Evolutionary conservation across 2,329 filamentous ascomycete species (phyloP), one percentile per base, ranked within the genome.

Genomic region (Chaetomium olivaceum): DNA sequence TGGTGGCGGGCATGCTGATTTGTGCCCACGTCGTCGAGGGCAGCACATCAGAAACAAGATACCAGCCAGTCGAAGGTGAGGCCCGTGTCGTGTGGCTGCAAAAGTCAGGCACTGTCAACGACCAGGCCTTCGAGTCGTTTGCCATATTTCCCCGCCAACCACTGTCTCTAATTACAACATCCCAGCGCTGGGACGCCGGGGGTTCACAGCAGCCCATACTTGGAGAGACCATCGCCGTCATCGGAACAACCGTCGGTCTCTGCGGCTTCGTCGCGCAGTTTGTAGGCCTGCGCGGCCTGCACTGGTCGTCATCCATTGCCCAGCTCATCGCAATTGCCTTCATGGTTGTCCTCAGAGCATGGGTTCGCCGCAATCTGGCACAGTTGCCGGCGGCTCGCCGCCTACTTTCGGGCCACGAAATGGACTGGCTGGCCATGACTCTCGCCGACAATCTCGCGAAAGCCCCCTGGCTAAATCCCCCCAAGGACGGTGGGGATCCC

Each of bases 351-450:
- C 31, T 57, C 54, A 36, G 54, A 25, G 29, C 31, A 14, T 36
- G 7, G 31, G 31, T 57, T 16, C 54, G 54, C 27, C 54, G 54
- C 21, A 57, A 57, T 23, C 54, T 57, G 5, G 54, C 31, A 14
- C n/a, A 36, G 12, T n/a, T 21, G 3, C 31, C 54, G n/a, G 27
- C 33, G 31, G 16, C 31, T 23, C n/a, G 8, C 23, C 54, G 29
- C 8, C 33, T 57, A 21, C 29, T 39, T 57, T 31, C 19, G 2
- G 54, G 54, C 4, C 31, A 57, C 33, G 54, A 57, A 21, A 31
- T 57, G 29, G 54, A 57, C 23, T 57, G 54, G 54, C 23, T 57
- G 29, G 54, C 54, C 3, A 57, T 57, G 54, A 36, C 54, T 11
- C 31, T 57, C 23, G 54, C n/a, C n/a, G 27, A 12, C 6, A 23